Evolutionary conservation across 352 stramenopile genomes (phyloP).

Genomic region (Globisporangium paroecandrum): DNA sequence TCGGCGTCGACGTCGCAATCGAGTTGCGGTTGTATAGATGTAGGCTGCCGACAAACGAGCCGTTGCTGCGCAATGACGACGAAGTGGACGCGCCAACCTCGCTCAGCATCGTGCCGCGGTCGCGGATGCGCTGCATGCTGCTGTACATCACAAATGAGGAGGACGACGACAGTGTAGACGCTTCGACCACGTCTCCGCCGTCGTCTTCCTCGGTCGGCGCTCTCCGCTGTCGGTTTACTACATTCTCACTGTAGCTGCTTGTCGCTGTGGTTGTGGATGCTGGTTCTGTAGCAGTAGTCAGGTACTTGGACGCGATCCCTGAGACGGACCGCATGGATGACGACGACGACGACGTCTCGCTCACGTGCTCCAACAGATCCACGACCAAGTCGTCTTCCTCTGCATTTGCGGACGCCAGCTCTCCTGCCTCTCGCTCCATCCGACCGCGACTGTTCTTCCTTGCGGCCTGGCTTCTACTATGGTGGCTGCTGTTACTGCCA

Average conservation of each 20-base stretch:
- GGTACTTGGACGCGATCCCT: neutral
- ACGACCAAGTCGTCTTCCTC: constrained; percentile 16
- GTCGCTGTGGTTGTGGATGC: neutral
- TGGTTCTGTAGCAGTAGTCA: constrained; percentile 3
- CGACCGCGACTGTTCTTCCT: neutral
- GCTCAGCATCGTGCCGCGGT: constrained; percentile 31
- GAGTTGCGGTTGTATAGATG: constrained; percentile 23
- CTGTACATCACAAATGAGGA: constrained; percentile 1
- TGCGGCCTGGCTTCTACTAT: neutral
- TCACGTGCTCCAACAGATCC: constrained; percentile 31
- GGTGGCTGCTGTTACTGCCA: neutral
- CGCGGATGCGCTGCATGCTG: constrained; percentile 26
- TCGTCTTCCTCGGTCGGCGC: constrained; percentile 14
- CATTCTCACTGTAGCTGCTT: neutral
- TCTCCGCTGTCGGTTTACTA: constrained; percentile 2
- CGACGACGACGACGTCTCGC: constrained; percentile 24
- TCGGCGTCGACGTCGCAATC: constrained; percentile 19
- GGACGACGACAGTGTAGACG: constrained; percentile 8
- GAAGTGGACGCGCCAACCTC: constrained; percentile 12
- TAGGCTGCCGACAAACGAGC: constrained; percentile 20
- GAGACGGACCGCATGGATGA: constrained; percentile 16
- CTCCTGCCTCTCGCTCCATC: neutral
- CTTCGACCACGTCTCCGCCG: constrained; percentile 22
- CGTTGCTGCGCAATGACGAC: constrained; percentile 7
- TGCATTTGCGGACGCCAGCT: neutral